These are phyloP conservation scores for Colletotrichum acutatum DNA, from an alignment of 2,329 filamentous ascomycete species.

Conservation along the genomic window DNA sequence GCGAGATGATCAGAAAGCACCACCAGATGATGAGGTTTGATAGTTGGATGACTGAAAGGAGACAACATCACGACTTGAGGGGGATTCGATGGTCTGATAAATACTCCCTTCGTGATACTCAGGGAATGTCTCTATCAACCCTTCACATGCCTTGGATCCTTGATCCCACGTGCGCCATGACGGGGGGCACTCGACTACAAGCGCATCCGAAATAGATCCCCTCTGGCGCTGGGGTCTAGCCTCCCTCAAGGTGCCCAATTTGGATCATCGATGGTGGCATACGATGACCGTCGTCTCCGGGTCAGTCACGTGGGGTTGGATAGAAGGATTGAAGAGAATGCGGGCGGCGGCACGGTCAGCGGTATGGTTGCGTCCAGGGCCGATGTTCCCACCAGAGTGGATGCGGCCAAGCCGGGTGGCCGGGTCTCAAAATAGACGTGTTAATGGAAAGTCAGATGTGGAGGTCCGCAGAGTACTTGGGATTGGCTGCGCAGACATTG, in stretches of 20 bases:
- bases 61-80: conserved; percentile 19
- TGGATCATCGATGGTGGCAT: neutral
- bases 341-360: neutral
- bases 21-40: conserved; percentile 1
- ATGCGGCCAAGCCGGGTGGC: conserved; percentile 20
- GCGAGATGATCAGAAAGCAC: neutral
- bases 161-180: neutral
- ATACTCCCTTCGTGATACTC: conserved; percentile 15
- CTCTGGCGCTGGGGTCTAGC: neutral
- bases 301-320: conserved; percentile 10
- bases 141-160: conserved; percentile 8
- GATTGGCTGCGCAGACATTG: neutral
- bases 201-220: conserved; percentile 19
- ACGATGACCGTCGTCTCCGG: neutral
- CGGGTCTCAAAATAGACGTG: conserved; percentile 24
- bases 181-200: neutral
- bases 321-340: neutral
- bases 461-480: conserved; percentile 1
- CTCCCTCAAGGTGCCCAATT: neutral
- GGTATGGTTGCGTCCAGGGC: conserved; percentile 4
- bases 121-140: conserved; percentile 5
- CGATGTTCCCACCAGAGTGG: neutral
- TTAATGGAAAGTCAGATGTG: conserved; percentile 1
- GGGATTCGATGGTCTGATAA: conserved; percentile 19
- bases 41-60: neutral